A percentile compares a stretch with the other conserved stretches of the same genome.
phyloP scores from a whole-genome alignment of 2,329 filamentous ascomycete species.

The Stylonectria norvegica region DNA sequence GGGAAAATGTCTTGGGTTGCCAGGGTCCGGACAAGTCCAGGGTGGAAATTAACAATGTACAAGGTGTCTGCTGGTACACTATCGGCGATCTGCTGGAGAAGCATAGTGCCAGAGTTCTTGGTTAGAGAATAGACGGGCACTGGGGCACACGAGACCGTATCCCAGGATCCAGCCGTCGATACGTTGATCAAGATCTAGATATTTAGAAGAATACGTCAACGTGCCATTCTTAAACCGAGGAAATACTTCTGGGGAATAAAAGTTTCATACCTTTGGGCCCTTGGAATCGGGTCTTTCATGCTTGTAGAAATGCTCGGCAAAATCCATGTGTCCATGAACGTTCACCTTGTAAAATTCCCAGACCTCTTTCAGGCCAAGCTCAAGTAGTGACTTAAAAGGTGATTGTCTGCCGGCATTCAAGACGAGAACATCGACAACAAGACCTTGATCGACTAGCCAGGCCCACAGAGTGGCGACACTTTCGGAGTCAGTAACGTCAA shows the following conservation, averaged over 20 bases:
- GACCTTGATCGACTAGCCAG: slow-evolving; percentile 2
- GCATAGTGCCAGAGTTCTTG: slow-evolving; percentile 34
- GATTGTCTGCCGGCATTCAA: slow-evolving; percentile 13
- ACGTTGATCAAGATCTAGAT: slow-evolving; percentile 14
- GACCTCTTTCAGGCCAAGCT: slow-evolving; percentile 19
- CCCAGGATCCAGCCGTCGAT: slow-evolving; percentile 30
- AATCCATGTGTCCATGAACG: slow-evolving; percentile 13
- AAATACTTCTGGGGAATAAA: no score
- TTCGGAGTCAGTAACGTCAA: slow-evolving; percentile 6
- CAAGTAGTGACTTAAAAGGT: slow-evolving; percentile 11
- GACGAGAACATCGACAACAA: slow-evolving; percentile 11
- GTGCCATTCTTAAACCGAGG: fast-evolving
- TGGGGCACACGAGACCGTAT: slow-evolving; percentile 11
- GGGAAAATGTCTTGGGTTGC: slow-evolving; percentile 19
- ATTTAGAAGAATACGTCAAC: slow-evolving; percentile 5
- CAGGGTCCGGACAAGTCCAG: slow-evolving; percentile 36
- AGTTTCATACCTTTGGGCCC: slow-evolving; percentile 10
- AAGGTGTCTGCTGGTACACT: slow-evolving; percentile 30
- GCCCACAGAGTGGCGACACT: slow-evolving; percentile 11
- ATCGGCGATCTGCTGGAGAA: slow-evolving; percentile 35
- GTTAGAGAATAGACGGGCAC: slow-evolving; percentile 34
- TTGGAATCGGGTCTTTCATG: slow-evolving; percentile 14
- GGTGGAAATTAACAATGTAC: slow-evolving; percentile 41
- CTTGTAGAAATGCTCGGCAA: slow-evolving; percentile 18
- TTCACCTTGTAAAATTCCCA: slow-evolving; percentile 24